Evolutionary conservation across 129 eudicot species (phyloP).

Genomic region (Erigeron canadensis): DNA sequence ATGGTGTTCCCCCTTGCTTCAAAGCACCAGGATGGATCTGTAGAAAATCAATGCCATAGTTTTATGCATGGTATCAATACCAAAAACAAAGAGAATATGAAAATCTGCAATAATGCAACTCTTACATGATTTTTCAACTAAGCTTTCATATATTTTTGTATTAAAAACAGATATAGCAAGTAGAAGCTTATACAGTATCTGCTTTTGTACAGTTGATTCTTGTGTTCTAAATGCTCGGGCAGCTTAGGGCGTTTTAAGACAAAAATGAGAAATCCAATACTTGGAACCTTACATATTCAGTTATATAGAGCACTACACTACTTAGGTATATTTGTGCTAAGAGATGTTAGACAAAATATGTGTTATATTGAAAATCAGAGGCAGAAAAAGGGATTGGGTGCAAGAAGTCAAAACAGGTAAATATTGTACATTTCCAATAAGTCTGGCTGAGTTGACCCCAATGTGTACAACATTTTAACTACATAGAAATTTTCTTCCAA

Average conservation of each 20-base stretch:
- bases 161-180: background rate
- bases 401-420: no score
- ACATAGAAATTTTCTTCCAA: no score
- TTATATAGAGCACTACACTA: no score
- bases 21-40: constrained; percentile 98
- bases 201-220: background rate
- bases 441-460: no score
- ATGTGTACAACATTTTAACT: no score
- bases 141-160: background rate
- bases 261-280: no score
- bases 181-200: background rate
- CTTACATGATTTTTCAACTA: background rate
- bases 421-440: no score
- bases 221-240: background rate
- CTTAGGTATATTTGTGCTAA: no score
- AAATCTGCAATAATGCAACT: background rate
- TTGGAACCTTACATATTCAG: no score
- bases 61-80: background rate
- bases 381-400: no score
- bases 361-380: background rate
- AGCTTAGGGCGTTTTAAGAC: no score
- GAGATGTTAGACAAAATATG: background rate
- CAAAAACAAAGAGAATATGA: background rate
- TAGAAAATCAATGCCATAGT: constrained; percentile 9
- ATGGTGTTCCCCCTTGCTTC: constrained; percentile 81